Percentiles rank a stretch among this genome's conserved stretches.
phyloP scores from a whole-genome alignment of 495 filamentous ascomycete species.

The Arthonia radiata region DNA sequence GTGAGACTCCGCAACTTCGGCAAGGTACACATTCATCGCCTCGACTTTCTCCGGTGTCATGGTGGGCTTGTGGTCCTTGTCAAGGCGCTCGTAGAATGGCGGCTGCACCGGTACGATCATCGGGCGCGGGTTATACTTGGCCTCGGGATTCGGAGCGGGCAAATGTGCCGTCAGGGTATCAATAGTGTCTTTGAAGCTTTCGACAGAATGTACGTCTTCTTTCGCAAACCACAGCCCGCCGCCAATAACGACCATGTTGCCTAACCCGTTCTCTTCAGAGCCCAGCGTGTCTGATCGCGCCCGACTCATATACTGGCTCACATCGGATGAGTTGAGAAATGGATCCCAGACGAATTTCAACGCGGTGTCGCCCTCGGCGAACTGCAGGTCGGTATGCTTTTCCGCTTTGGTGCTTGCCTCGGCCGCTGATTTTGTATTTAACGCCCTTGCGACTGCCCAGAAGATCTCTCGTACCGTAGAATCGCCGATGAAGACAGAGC shows the following conservation, averaged over 20 bases:
- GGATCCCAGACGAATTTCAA: conserved; percentile 11
- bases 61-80: conserved; percentile 17
- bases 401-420: conserved; percentile 10
- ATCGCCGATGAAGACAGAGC: conserved; percentile 33
- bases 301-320: background rate
- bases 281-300: background rate
- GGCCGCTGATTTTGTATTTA: conserved; percentile 17
- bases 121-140: background rate
- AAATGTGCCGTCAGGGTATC: too few species aligned
- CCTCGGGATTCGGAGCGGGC: conserved; percentile 4
- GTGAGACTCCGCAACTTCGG: conserved; percentile 17
- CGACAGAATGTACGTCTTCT: conserved; percentile 19
- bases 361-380: conserved; percentile 15
- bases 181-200: conserved; percentile 22
- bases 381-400: conserved; percentile 21
- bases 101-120: conserved; percentile 27
- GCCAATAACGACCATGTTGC: conserved; percentile 12
- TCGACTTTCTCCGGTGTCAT: conserved; percentile 26
- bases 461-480: conserved; percentile 32
- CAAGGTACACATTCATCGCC: conserved; percentile 29
- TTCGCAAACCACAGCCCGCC: conserved; percentile 32
- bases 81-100: conserved; percentile 25
- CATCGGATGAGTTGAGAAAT: conserved; percentile 13
- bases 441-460: conserved; percentile 26
- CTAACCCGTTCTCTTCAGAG: conserved; percentile 1